A percentile compares a stretch with the other conserved stretches of the same genome.
phyloP scores from a whole-genome alignment of 192 early-diverging fungal genomes.

The Rhizoclosmatium globosum region DNA sequence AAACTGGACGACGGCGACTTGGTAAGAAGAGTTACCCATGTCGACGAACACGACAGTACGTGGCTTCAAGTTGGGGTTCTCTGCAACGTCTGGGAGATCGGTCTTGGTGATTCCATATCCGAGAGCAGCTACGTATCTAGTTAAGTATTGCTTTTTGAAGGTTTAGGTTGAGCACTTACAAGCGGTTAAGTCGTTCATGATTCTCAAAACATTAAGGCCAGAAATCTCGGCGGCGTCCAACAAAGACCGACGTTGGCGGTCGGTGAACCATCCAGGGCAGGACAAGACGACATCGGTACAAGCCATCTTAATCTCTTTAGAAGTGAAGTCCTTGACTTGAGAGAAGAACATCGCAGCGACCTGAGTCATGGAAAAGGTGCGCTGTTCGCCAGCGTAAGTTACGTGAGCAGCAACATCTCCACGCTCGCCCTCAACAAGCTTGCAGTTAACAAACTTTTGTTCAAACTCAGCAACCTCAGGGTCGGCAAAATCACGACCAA shows the following conservation, averaged over 20 bases:
- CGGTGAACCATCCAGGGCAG: constrained; percentile 94
- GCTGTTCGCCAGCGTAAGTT: constrained; percentile 79
- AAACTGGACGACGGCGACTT: constrained; percentile 88
- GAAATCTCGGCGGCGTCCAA: constrained; percentile 87
- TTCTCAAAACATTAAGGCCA: constrained; percentile 87
- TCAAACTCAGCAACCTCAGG: constrained; percentile 85
- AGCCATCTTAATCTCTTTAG: constrained; percentile 80
- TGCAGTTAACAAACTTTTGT: constrained; percentile 82
- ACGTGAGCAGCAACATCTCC: constrained; percentile 80
- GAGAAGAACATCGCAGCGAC: constrained; percentile 92
- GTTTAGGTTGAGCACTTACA: constrained; percentile 36
- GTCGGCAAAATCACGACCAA: constrained; percentile 86
- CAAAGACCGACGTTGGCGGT: constrained; percentile 89
- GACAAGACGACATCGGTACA: constrained; percentile 95
- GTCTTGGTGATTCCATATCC: constrained; percentile 98
- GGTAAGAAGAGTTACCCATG: constrained; percentile 89
- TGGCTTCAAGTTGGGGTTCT: constrained; percentile 74
- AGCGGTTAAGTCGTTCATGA: constrained; percentile 94
- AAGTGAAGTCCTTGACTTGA: constrained; percentile 91
- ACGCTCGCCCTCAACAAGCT: constrained; percentile 81
- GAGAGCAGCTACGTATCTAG: constrained; percentile 69
- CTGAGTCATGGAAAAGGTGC: constrained; percentile 87
- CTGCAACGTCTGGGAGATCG: constrained; percentile 85
- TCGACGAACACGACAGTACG: constrained; percentile 94
- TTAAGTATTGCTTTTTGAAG: background rate